phyloP scores from a whole-genome alignment of 768 basidiomycete genomes.

The Trametes cinnabarina region DNA sequence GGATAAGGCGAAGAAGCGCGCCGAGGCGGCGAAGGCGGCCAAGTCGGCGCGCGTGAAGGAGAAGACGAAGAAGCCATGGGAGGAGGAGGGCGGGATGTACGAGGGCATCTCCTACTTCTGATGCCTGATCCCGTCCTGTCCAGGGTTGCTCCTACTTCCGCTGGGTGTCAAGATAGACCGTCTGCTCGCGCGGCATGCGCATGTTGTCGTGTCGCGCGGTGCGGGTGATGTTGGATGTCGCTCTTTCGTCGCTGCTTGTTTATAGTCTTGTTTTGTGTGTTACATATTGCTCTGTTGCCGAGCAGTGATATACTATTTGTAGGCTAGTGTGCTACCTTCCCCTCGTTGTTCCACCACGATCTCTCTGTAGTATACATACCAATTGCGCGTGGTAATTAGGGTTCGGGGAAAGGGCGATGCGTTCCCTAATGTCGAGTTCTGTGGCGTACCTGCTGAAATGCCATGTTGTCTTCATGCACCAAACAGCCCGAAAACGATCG shows the following conservation, averaged over 20 bases:
- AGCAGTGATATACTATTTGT: conserved; percentile 7
- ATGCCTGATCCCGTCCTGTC: not conserved
- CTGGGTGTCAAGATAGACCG: too few relatives aligned
- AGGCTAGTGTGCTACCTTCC: conserved; percentile 14
- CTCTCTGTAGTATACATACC: conserved; percentile 3
- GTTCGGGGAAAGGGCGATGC: not conserved
- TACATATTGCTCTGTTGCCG: not conserved
- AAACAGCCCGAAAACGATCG: too few relatives aligned
- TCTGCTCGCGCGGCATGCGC: not conserved
- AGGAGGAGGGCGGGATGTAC: conserved; percentile 18
- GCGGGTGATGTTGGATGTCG: not conserved
- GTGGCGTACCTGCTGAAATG: not conserved
- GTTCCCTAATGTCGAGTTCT: not conserved
- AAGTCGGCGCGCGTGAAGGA: conserved; percentile 10
- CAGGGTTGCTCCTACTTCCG: too few relatives aligned
- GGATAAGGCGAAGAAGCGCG: conserved; percentile 31
- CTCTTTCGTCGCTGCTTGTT: not conserved
- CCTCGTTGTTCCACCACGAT: conserved; percentile 2
- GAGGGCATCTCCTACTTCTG: conserved; percentile 19
- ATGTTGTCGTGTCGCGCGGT: not conserved
- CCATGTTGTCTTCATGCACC: not conserved
- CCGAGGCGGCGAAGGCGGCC: conserved; percentile 24
- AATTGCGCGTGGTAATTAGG: conserved; percentile 4
- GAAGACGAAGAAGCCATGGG: conserved; percentile 13
- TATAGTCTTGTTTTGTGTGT: conserved; percentile 1